A percentile compares a stretch with the other conserved stretches of the same genome.
These are phyloP conservation scores for Chaetomium globosum DNA, from an alignment of 2,329 filamentous ascomycete genomes.

Conservation along the genomic window DNA sequence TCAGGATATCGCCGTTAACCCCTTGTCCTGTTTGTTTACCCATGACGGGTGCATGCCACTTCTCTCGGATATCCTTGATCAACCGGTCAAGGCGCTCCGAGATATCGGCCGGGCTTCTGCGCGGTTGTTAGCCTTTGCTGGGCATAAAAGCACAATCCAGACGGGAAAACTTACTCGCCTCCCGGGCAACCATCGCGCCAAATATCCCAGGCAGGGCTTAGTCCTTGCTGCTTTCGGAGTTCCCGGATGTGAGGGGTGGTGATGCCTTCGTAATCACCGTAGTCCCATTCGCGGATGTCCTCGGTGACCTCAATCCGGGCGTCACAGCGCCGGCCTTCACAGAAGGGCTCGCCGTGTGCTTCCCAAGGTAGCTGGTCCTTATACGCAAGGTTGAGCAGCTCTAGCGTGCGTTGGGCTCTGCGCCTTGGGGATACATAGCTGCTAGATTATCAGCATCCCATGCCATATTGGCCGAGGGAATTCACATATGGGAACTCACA, in stretches of 20 bases:
- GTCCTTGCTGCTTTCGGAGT: conserved; percentile 59
- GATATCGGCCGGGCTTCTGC: conserved; percentile 70
- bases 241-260: conserved; percentile 69
- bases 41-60: conserved; percentile 66
- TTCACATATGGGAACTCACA: conserved; percentile 56
- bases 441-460: conserved; percentile 5
- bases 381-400: conserved; percentile 77
- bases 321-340: conserved; percentile 51
- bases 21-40: conserved; percentile 49
- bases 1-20: conserved; percentile 63
- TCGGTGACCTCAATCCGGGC: conserved; percentile 69
- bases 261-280: conserved; percentile 83
- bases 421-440: conserved; percentile 84
- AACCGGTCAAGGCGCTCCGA: conserved; percentile 72
- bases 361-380: conserved; percentile 72
- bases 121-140: background rate
- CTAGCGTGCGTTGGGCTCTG: conserved; percentile 86
- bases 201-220: conserved; percentile 72
- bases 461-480: background rate
- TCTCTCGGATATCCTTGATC: conserved; percentile 72
- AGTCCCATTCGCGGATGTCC: conserved; percentile 82
- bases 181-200: conserved; percentile 86
- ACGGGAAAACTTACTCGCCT: conserved; percentile 66
- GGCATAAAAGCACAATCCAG: background rate
- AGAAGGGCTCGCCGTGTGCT: conserved; percentile 47